A percentile compares a stretch with the other conserved stretches of the same genome.
Conservation (phyloP, 768 basidiomycete species). For the Lactifluus echinatus region DNA sequence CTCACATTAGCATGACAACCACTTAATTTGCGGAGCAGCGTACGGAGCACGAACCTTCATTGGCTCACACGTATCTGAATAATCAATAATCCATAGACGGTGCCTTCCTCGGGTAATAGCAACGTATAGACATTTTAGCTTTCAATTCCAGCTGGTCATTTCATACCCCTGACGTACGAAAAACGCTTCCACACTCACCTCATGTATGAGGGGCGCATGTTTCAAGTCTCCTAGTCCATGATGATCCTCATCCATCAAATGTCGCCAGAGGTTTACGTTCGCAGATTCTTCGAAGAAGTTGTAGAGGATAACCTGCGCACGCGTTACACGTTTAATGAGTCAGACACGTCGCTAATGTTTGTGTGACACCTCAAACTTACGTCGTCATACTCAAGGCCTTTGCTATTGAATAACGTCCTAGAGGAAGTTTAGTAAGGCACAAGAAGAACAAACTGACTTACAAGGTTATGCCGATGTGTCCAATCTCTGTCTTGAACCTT, state of each 20-base stretch:
- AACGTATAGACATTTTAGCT: slow-evolving; percentile 66
- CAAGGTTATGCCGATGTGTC: slow-evolving; percentile 52
- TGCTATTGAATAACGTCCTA: slow-evolving; percentile 52
- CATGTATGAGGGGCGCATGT: slow-evolving; percentile 1
- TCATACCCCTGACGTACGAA: background rate
- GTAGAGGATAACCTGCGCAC: slow-evolving; percentile 53
- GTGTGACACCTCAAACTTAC: slow-evolving; percentile 25
- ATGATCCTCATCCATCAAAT: background rate
- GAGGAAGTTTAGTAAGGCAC: background rate
- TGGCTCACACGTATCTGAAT: slow-evolving; percentile 36
- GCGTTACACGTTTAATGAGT: background rate
- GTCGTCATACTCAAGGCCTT: slow-evolving; percentile 61
- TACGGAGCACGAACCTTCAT: slow-evolving; percentile 38
- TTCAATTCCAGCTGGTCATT: background rate
- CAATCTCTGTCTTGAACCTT: slow-evolving; percentile 41
- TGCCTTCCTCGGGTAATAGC: slow-evolving; percentile 62
- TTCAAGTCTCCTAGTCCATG: background rate
- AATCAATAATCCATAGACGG: slow-evolving; percentile 62
- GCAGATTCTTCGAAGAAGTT: slow-evolving; percentile 67
- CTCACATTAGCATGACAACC: background rate
- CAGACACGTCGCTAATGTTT: background rate
- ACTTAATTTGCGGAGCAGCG: slow-evolving; percentile 4
- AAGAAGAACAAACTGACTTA: slow-evolving; percentile 24
- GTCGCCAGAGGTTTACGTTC: slow-evolving; percentile 25
- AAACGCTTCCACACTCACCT: background rate